These are phyloP conservation scores for Ogataea glucozyma DNA, from an alignment of 805 yeast species.

Conservation along the genomic window DNA sequence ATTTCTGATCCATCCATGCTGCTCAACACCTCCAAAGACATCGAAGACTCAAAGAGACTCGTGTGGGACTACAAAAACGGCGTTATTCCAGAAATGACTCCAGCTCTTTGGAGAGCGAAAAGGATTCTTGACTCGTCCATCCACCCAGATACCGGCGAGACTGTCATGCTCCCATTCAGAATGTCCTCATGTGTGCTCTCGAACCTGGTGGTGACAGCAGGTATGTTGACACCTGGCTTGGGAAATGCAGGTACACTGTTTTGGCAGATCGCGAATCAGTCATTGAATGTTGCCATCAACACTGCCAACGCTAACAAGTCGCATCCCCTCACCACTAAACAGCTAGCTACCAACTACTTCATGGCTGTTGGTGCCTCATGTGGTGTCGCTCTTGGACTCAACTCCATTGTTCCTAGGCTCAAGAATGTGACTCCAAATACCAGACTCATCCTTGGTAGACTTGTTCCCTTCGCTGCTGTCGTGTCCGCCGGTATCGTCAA, in stretches of 20 bases:
- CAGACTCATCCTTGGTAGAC: constrained; percentile 70
- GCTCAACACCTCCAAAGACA: constrained; percentile 63
- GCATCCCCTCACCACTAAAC: constrained; percentile 80
- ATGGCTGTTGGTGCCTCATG: constrained; percentile 94
- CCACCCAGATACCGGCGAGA: constrained; percentile 96
- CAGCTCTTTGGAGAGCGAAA: constrained; percentile 88
- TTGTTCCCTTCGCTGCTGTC: constrained; percentile 98
- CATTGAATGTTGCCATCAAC: constrained; percentile 94
- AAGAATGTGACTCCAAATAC: constrained; percentile 70
- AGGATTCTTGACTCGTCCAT: constrained; percentile 84
- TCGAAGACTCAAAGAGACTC: constrained; percentile 61
- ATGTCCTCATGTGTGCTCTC: constrained; percentile 96
- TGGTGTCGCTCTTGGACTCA: constrained; percentile 91
- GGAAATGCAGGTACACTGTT: constrained; percentile 89
- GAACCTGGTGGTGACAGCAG: constrained; percentile 91
- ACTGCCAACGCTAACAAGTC: constrained; percentile 96
- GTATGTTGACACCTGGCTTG: constrained; percentile 94
- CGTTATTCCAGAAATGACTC: constrained; percentile 60
- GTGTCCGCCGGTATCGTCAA: constrained; percentile 96
- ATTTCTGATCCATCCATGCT: constrained; percentile 92
- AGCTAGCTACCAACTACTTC: constrained; percentile 75
- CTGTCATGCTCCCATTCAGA: constrained; percentile 89
- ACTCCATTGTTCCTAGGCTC: constrained; percentile 85
- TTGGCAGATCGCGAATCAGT: constrained; percentile 98
- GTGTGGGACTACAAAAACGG: constrained; percentile 78